These are phyloP conservation scores for barrel medic (Medicago truncatula) DNA, from an alignment of 306 rosid species.

Conservation along the genomic window MtrunA17r5.0-ANR NC_053047.1:13785501-13786000, in stretches of 20 bases:
- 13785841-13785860: slow-evolving; percentile 61
- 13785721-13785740: too few relatives aligned
- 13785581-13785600: slow-evolving; percentile 21
- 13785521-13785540: not conserved
- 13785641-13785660: not conserved
- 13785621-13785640: not conserved
- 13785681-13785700: slow-evolving; percentile 12
- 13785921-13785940: slow-evolving; percentile 90
- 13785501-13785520: not conserved
- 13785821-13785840: not conserved
- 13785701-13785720: not conserved
- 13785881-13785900: slow-evolving; percentile 91
- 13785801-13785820: not conserved
- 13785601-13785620: not conserved
- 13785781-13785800: not conserved
- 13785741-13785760: too few relatives aligned
- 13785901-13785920: slow-evolving; percentile 46
- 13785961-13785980: slow-evolving; percentile 13
- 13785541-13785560: too few relatives aligned
- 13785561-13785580: not conserved
- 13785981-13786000: not conserved
- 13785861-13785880: slow-evolving; percentile 86
- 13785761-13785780: not conserved
- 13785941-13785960: slow-evolving; percentile 83
- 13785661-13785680: slow-evolving; percentile 25